Evolutionary conservation across 2,329 filamentous ascomycete genomes (phyloP), one percentile per base, ranked within the genome.

Genomic region (Hypocreales sp.): DNA sequence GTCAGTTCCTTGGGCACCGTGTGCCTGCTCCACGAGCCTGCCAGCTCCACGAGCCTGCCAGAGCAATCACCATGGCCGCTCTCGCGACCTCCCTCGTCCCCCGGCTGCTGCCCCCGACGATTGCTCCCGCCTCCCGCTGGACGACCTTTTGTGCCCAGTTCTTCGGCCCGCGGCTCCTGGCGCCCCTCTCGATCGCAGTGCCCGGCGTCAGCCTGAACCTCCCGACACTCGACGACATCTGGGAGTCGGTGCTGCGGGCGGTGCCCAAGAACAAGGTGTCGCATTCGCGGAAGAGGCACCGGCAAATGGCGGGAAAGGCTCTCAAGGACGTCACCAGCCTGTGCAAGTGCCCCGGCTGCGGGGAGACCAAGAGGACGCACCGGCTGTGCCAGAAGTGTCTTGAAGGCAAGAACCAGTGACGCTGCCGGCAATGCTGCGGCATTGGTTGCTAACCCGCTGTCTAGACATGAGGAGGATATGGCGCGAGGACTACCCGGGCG

Each of bases 231-330:
- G 74, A 71, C 30, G 80, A 79, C 36, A 74, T 98, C 44, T 95
- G 87, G 87, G 87, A 94, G 40, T 84, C 81, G 5, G 70, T 98
- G 24, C 64, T 98, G 40, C 76, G 76, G 39, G 90, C 90, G 2
- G 90, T 95, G 11, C 90, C 90, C 5, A 98, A 98, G 68, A 95
- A 93, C 62, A 98, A 95, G 70, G 92, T 84, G 19, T 94, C 87
- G 22, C 83, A 98, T 54, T 82, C 82, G 63, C 93, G 90, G 62
- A 93, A 84, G 66, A 71, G 90, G 41, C 77, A 84, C 48, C 73
- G 92, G 44, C 84, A 92, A 48, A 79, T 95, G 76, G 87, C 86
- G 15, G 90, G 90, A 46, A 98, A 98, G 60, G 87, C 76, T 24
- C 56, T 98, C 41, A 81, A 93, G 58, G 90, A 98, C 49, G 74